These are phyloP conservation scores for Warburgia ugandensis DNA, from an alignment of 164 flowering plant species.

Conservation along the genomic window DNA sequence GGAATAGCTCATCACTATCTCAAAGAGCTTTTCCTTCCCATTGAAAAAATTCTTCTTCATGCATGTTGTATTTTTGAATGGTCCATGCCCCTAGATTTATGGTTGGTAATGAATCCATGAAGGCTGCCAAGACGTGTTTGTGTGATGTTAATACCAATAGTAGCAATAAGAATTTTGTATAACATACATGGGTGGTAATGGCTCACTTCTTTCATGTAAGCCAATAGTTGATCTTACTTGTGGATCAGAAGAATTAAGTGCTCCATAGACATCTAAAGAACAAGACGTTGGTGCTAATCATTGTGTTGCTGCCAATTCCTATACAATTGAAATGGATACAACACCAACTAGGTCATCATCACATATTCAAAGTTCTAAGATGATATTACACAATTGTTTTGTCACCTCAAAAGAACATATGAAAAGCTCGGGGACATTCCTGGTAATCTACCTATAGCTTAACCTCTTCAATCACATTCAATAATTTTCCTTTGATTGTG, in stretches of 20 bases:
- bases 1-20: constrained; percentile 64
- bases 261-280: background rate
- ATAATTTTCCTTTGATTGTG: background rate
- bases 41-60: constrained; percentile 48
- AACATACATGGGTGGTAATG: constrained; percentile 47
- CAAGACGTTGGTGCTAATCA: constrained; percentile 1
- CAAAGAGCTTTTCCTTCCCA: constrained; percentile 47
- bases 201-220: no score
- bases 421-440: constrained; percentile 23
- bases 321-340: constrained; percentile 6
- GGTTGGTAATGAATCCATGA: constrained; percentile 44
- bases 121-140: constrained; percentile 74
- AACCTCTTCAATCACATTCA: background rate
- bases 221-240: constrained; percentile 1
- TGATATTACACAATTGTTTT: constrained; percentile 36
- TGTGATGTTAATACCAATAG: constrained; percentile 71
- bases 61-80: constrained; percentile 62
- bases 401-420: constrained; percentile 39
- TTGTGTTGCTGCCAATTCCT: constrained; percentile 1
- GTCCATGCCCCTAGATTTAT: constrained; percentile 80
- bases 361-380: constrained; percentile 18
- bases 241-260: background rate
- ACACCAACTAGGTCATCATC: constrained; percentile 7
- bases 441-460: constrained; percentile 30
- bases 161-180: constrained; percentile 63